A percentile compares a stretch with the other conserved stretches of the same genome.
Conservation (phyloP, 164 flowering plant genomes). For the Berberis vulgaris region DNA sequence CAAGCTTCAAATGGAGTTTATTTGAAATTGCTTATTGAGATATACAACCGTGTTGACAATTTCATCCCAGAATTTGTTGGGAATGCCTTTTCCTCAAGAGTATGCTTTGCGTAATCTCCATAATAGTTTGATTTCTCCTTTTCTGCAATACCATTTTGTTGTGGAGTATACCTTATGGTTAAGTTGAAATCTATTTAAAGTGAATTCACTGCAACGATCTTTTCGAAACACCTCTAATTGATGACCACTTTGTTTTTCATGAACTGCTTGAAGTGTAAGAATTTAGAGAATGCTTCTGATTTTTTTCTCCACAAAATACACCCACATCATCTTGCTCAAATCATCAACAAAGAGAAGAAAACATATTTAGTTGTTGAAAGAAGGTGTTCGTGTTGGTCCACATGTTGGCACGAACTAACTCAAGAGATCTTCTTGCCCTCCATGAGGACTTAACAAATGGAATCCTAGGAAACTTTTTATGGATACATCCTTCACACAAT, state of each 20-base stretch:
- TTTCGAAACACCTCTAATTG: neutral
- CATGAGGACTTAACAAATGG: neutral
- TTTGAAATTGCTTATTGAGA: neutral
- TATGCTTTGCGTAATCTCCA: neutral
- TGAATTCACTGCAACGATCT: neutral
- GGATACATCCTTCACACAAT: neutral
- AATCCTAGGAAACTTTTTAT: neutral
- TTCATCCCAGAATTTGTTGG: neutral
- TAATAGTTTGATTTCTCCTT: neutral
- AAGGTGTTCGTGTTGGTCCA: neutral
- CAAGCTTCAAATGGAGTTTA: neutral
- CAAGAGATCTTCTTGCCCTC: no score
- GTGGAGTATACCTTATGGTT: neutral
- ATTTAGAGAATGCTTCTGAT: no score
- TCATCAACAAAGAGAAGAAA: neutral
- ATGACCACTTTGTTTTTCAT: neutral
- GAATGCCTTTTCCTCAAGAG: neutral
- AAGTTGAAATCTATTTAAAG: no score
- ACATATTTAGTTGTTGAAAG: no score
- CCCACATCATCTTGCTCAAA: neutral
- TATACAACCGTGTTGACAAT: neutral
- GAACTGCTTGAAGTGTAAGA: neutral
- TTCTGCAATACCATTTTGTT: no score
- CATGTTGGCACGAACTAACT: neutral
- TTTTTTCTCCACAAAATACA: neutral